Evolutionary conservation across 2,329 filamentous ascomycete species (phyloP), one percentile per base, ranked within the genome.

Genomic region (Bipolaris cookei): DNA sequence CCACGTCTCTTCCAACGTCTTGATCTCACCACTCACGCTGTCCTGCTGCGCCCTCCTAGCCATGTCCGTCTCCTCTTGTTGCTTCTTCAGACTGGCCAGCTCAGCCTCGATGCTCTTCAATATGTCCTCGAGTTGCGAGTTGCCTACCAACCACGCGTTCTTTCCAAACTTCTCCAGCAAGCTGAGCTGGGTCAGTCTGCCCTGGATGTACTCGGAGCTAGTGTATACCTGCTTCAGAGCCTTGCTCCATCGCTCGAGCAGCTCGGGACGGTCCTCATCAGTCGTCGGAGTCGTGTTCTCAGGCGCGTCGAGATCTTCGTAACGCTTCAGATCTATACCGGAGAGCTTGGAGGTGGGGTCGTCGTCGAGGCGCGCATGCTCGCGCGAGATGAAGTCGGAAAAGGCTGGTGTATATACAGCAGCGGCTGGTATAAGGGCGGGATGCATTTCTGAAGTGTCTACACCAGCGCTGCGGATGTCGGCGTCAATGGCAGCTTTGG

Each of bases 71-170:
- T 84, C 74, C 72, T 97, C 92, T 45, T 92, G 84, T 63, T 90
- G 86, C 56, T 84, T 82, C 74, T 88, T 88, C 18, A 84, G 79
- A 37, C 81, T 83, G 13, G 86, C 88, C 47, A 98, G 81, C 68
- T 97, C 92, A 42, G 82, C 81, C 81, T 98, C 94, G 23, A 96
- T 71, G 11, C 76, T 76, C 48, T 83, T 83, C 49, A 96, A 77
- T 39, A 91, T 84, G 41, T 86, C 85, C 78, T 97, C 94, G 18
- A 92, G 77, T 65, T 90, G 87, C 67, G 88, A 86, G 76, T 99
- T 99, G 5, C 86, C 86, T 7, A 96, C 84, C 53, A 99, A 82
- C 94, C 95, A 98, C 8, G 91, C 89, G 76, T 97, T 97, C 78
- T 91, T 91, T 65, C 94, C 95, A 76, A 88, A 88, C 48, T 83